These are phyloP conservation scores for Fusarium hostae DNA, from an alignment of 2,329 filamentous ascomycete species.

Conservation along the genomic window DNA sequence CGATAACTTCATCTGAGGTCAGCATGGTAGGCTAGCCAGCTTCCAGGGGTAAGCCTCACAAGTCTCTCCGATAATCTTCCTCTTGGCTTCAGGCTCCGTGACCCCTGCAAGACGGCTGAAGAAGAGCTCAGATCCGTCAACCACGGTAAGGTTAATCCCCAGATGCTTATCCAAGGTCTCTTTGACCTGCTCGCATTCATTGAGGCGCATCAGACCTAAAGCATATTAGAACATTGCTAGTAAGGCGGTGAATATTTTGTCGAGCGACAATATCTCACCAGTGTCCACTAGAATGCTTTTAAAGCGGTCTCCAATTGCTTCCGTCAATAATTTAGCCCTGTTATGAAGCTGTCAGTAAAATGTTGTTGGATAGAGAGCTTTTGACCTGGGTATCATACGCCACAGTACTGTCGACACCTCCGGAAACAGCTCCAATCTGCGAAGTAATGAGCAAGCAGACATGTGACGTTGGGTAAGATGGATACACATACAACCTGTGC, in stretches of 20 bases:
- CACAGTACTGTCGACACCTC: not conserved
- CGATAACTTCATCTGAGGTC: not conserved
- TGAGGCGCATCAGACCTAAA: not conserved
- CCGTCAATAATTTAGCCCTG: not conserved
- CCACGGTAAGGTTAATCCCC: not conserved
- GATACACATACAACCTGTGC: conserved; percentile 41
- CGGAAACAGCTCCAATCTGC: conserved; percentile 2
- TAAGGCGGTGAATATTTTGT: no score
- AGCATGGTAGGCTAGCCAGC: not conserved
- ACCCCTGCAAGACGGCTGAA: not conserved
- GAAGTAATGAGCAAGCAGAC: conserved; percentile 14
- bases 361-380: not conserved
- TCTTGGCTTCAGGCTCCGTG: not conserved
- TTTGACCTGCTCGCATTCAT: not conserved
- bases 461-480: not conserved
- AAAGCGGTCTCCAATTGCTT: not conserved
- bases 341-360: not conserved
- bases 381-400: not conserved
- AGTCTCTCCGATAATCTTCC: not conserved
- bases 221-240: not conserved
- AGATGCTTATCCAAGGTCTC: not conserved
- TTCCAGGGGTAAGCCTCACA: conserved; percentile 14
- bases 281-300: not conserved
- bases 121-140: not conserved
- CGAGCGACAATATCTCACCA: conserved; percentile 23